Conservation (phyloP, 2,329 filamentous ascomycete species). For the Bipolaris zeicola region DNA sequence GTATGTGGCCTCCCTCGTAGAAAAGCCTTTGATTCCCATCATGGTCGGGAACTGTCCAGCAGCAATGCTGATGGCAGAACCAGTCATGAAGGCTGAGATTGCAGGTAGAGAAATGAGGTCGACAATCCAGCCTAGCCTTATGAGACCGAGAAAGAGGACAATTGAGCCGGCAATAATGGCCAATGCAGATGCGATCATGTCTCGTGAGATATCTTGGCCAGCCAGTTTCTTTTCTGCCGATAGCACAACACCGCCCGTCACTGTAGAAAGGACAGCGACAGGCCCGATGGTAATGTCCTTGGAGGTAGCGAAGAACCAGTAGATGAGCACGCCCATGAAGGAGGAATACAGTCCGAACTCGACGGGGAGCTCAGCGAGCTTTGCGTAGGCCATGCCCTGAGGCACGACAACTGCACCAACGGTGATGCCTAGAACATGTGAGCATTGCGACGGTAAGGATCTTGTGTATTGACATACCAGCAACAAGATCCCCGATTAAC, state of each 20-base stretch:
- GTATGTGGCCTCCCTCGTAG: conserved; percentile 79
- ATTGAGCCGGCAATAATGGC: conserved; percentile 80
- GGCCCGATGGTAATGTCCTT: conserved; percentile 98
- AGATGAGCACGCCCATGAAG: conserved; percentile 92
- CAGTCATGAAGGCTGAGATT: conserved; percentile 97
- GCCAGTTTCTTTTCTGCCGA: conserved; percentile 61
- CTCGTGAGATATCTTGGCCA: conserved; percentile 29
- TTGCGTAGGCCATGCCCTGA: conserved; percentile 94
- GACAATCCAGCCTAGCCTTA: conserved; percentile 86
- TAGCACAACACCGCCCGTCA: conserved; percentile 79
- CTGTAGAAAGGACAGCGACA: conserved; percentile 91
- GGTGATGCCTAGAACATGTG: conserved; percentile 62
- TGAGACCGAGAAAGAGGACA: conserved; percentile 78
- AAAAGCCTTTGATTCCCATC: conserved; percentile 78
- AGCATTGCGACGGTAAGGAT: conserved; percentile 10
- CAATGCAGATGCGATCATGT: conserved; percentile 63
- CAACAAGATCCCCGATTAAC: conserved; percentile 86
- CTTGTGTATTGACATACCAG: conserved; percentile 62
- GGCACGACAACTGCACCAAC: conserved; percentile 83
- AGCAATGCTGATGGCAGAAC: conserved; percentile 88
- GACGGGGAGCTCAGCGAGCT: conserved; percentile 75
- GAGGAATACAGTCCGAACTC: conserved; percentile 93
- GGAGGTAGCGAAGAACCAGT: conserved; percentile 98
- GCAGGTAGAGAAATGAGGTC: conserved; percentile 91
- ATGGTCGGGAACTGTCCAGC: conserved; percentile 81